A percentile compares a stretch with the other conserved stretches of the same genome.
phyloP scores from a whole-genome alignment of 345 rosid genomes.

The Eucalyptus leucophloia region DNA sequence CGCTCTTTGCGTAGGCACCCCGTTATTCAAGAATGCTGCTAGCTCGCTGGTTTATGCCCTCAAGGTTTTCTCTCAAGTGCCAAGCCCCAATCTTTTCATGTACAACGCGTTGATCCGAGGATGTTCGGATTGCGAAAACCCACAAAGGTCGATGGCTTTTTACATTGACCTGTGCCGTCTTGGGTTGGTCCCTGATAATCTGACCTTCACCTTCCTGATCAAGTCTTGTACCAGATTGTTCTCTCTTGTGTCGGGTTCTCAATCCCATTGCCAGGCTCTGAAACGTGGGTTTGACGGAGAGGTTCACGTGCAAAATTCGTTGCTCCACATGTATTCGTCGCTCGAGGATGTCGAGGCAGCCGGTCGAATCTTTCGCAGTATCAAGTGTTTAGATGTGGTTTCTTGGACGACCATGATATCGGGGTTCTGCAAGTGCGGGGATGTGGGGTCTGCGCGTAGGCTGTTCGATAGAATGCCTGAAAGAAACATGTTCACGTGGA shows the following conservation, averaged over 20 bases:
- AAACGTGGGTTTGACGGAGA: slow-evolving; percentile 39
- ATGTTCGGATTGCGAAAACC: slow-evolving; percentile 27
- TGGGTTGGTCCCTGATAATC: slow-evolving; percentile 41
- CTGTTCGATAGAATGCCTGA: slow-evolving; percentile 74
- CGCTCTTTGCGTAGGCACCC: slow-evolving; percentile 14
- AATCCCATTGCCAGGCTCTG: slow-evolving; percentile 44
- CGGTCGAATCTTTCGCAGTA: slow-evolving; percentile 15
- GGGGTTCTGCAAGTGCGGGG: slow-evolving; percentile 31
- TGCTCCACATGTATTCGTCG: slow-evolving; percentile 56
- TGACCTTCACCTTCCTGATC: slow-evolving; percentile 55
- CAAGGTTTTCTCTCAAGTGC: slow-evolving; percentile 34
- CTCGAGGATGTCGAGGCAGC: slow-evolving; percentile 39
- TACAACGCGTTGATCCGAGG: slow-evolving; percentile 46
- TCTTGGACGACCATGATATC: slow-evolving; percentile 70
- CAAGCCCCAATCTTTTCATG: slow-evolving; percentile 44
- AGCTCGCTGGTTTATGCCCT: slow-evolving; percentile 23
- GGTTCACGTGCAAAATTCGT: slow-evolving; percentile 48
- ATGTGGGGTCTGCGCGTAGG: slow-evolving; percentile 32
- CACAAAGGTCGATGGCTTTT: slow-evolving; percentile 23
- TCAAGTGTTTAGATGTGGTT: slow-evolving; percentile 33
- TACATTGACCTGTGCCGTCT: slow-evolving; percentile 22
- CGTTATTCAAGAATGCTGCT: not conserved
- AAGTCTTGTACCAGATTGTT: slow-evolving; percentile 37
- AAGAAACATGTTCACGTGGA: slow-evolving; percentile 64
- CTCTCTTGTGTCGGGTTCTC: slow-evolving; percentile 26